These are phyloP conservation scores for Helotiales sp. DNA, from an alignment of 2,329 filamentous ascomycete genomes.

Conservation along the genomic window DNA sequence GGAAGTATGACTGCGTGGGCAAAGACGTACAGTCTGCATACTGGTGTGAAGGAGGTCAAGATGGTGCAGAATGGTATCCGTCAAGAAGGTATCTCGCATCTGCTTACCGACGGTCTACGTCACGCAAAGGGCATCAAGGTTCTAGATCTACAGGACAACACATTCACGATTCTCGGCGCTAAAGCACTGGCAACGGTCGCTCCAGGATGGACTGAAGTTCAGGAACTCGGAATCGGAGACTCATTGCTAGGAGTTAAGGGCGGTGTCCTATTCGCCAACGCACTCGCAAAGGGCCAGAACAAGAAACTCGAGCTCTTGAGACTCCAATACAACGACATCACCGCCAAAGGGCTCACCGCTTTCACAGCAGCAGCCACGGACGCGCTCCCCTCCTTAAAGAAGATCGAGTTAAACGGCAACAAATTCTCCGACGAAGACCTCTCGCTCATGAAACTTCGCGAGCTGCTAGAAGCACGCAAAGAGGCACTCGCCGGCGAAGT, in stretches of 20 bases:
- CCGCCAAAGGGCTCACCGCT: conserved; percentile 71
- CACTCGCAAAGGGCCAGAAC: conserved; percentile 78
- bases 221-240: conserved; percentile 88
- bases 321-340: conserved; percentile 95
- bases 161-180: conserved; percentile 83
- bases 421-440: conserved; percentile 88
- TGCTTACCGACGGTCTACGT: conserved; percentile 79
- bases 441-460: conserved; percentile 69
- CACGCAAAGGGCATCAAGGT: conserved; percentile 72
- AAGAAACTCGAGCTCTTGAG: conserved; percentile 78
- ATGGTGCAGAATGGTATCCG: conserved; percentile 99
- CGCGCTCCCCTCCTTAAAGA: conserved; percentile 75
- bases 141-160: conserved; percentile 96
- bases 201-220: conserved; percentile 73
- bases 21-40: conserved; percentile 81
- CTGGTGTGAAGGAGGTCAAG: conserved; percentile 81
- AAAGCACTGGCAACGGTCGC: conserved; percentile 78
- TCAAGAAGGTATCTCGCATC: conserved; percentile 84
- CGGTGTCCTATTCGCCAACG: conserved; percentile 71
- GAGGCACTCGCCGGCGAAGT: conserved; percentile 70
- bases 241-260: conserved; percentile 83
- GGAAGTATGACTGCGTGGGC: conserved; percentile 97
- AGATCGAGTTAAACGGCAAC: conserved; percentile 95
- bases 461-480: conserved; percentile 77
- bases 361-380: conserved; percentile 71